Conservation (phyloP, 2,329 filamentous ascomycete species). For the Botrytis pseudocinerea region DNA sequence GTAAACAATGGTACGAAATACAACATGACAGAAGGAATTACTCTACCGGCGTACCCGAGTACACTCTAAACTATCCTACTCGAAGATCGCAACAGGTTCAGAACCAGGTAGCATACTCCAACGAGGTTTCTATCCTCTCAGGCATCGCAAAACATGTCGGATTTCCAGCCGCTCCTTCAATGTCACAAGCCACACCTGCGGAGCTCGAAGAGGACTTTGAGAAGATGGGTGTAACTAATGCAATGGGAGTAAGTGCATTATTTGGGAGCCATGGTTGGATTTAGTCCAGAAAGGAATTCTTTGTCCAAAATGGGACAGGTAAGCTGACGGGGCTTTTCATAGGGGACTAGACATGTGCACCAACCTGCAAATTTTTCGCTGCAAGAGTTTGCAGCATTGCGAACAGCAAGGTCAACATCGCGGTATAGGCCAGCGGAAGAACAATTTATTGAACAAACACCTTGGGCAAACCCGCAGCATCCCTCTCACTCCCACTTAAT, state of each 20-base stretch:
- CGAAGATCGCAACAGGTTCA: conserved; percentile 74
- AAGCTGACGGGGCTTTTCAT: conserved; percentile 29
- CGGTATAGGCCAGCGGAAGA: conserved; percentile 67
- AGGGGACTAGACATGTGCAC: conserved; percentile 37
- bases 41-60: conserved; percentile 78
- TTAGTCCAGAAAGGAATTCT: not conserved
- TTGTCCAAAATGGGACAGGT: conserved; percentile 20
- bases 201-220: conserved; percentile 86
- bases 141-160: conserved; percentile 93
- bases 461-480: conserved; percentile 89
- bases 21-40: conserved; percentile 82
- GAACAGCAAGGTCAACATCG: conserved; percentile 38
- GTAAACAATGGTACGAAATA: conserved; percentile 89
- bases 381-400: conserved; percentile 40
- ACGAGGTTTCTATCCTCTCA: conserved; percentile 86
- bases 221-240: conserved; percentile 72
- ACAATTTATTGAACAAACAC: conserved; percentile 84
- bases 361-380: conserved; percentile 35
- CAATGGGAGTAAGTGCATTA: conserved; percentile 61
- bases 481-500: conserved; percentile 57
- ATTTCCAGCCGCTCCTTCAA: conserved; percentile 90
- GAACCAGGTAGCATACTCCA: conserved; percentile 90
- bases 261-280: conserved; percentile 11
- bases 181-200: conserved; percentile 67
- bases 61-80: conserved; percentile 76